Evolutionary conservation across 1,139 yeast species (phyloP), one percentile per base, ranked within the genome.

Genomic region (Starmera stellimalicola): DNA sequence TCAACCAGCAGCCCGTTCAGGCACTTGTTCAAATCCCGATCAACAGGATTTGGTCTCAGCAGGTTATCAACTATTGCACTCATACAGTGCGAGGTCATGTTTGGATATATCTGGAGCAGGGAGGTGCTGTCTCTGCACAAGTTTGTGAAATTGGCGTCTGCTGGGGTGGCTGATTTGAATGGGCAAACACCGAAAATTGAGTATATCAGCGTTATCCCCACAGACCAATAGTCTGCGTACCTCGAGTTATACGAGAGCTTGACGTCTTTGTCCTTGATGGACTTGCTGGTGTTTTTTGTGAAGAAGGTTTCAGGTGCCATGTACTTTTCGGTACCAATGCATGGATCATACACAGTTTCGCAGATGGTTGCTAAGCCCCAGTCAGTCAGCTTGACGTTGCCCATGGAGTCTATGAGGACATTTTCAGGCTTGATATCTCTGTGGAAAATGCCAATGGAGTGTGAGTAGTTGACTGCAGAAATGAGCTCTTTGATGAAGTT

Each of bases 341-440:
- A 91, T 48, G 82, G 80, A 45, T 85, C 95, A 14, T 68, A 60
- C 47, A 83, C 73, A 31, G 58, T 55, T 32, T 63, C 61, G 12
- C 64, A 58, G 14, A 78, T 70, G 8, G 94, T 78, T 6, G 94
- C 88, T 42, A 84, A 68, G 0, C 95, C 95, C 87, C 93, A 84
- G 57, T 84, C 95, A 36, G 94, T 83, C 36, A 84, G 62, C 52
- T 82, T 83, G 45, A 83, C 70, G 67, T 80, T 71, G 45, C 83
- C 88, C 34, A 76, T 76, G 9, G 43, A 41, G 34, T 77, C 68
- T 41, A 84, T 70, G 40, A 84, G 63, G 31, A 84, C 75, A 55
- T 84, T 84, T 55, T 84, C 95, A 1, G 95, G 94, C 55, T 84
- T 84, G 47, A 84, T 75, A 53, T 84, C 95, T 33, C 95, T 69